phyloP scores from a whole-genome alignment of 1,139 yeast genomes.

The Geotrichum klebahnii region DNA sequence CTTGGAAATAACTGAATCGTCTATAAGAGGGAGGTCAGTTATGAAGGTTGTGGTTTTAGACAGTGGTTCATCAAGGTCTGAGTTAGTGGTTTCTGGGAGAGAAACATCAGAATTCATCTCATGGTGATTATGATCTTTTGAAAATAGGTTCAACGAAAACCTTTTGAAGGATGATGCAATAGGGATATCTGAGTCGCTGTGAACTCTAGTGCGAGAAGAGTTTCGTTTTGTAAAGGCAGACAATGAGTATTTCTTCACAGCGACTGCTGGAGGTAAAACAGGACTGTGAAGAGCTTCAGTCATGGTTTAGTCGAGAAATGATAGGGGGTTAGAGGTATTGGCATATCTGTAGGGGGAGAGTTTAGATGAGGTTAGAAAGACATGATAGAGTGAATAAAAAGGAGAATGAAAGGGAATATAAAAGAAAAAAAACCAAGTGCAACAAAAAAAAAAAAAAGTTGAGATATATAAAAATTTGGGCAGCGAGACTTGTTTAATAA shows the following conservation, averaged over 20 bases:
- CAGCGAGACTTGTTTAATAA: too few species aligned
- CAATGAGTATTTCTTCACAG: not conserved
- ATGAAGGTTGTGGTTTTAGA: not conserved
- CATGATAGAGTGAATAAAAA: not conserved
- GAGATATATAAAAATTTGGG: too few species aligned
- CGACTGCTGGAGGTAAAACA: not conserved
- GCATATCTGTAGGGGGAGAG: not conserved
- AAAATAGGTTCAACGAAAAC: slow-evolving; percentile 1
- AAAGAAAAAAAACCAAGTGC: not conserved
- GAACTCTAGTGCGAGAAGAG: not conserved
- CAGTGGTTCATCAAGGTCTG: not conserved
- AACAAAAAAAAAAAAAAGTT: not conserved
- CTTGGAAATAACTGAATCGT: not conserved
- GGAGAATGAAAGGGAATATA: not conserved
- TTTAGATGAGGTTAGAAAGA: not conserved
- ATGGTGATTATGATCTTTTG: not conserved
- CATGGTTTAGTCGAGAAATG: not conserved
- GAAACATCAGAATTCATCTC: not conserved
- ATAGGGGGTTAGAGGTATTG: not conserved
- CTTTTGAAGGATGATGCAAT: not conserved
- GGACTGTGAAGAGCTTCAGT: not conserved
- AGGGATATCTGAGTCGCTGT: not conserved
- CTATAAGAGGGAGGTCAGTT: not conserved
- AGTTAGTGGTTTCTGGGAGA: not conserved
- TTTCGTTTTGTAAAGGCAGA: not conserved